A percentile compares a stretch with the other conserved stretches of the same genome.
Evolutionary conservation across 345 rosid genomes (phyloP).

Genomic region (Isatis tinctoria): DNA sequence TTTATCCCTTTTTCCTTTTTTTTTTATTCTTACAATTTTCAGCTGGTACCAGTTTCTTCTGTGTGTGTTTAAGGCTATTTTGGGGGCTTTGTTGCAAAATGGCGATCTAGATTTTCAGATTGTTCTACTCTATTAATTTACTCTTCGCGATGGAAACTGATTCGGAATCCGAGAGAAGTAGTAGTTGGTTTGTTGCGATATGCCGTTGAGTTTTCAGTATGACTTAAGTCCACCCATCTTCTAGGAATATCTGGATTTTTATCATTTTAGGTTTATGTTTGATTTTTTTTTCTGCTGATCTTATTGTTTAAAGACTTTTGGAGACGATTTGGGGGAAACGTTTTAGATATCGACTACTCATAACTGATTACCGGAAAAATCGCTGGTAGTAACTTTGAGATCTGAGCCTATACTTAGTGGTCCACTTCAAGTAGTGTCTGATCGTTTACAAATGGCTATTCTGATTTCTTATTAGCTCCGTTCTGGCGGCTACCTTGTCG

Average conservation of each 20-base stretch:
- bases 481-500: constrained; percentile 14
- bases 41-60: neutral
- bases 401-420: constrained; percentile 27
- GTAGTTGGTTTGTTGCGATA: neutral
- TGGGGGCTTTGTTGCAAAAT: neutral
- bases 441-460: neutral
- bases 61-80: neutral
- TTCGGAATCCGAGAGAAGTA: neutral
- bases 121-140: neutral
- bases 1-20: too few species aligned
- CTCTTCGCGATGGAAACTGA: neutral
- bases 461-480: neutral
- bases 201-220: constrained; percentile 1
- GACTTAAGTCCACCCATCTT: neutral
- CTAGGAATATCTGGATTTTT: neutral
- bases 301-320: neutral
- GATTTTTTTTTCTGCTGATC: neutral
- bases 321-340: neutral
- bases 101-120: constrained; percentile 11
- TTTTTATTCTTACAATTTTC: neutral
- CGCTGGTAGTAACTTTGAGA: constrained; percentile 7
- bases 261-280: neutral
- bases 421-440: neutral
- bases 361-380: neutral
- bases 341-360: neutral